Percentiles rank a stretch among this genome's conserved stretches.
Evolutionary conservation across 2,329 filamentous ascomycete genomes (phyloP).

Genomic region (Pseudogymnoascus destructans): DNA sequence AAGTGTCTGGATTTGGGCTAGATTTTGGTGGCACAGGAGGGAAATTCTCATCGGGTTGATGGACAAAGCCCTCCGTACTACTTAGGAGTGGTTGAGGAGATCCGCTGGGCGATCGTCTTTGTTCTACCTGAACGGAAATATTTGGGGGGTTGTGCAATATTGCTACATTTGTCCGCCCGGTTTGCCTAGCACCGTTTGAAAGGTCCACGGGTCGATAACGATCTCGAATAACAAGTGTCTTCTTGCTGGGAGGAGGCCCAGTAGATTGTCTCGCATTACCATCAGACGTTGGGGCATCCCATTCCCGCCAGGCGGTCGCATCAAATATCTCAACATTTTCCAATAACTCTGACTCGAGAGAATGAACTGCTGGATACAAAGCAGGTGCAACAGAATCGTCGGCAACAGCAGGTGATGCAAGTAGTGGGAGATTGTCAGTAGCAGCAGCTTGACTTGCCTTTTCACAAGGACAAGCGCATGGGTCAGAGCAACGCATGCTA

Average conservation of each 20-base stretch:
- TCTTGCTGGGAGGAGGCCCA: neutral
- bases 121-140: neutral
- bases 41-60: neutral
- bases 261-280: neutral
- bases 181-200: neutral
- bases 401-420: neutral
- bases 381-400: neutral
- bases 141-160: neutral
- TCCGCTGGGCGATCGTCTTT: neutral
- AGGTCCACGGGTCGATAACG: neutral
- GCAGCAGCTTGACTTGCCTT: neutral
- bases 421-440: neutral
- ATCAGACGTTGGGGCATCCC: neutral
- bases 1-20: neutral
- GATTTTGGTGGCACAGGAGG: neutral
- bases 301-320: neutral
- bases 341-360: neutral
- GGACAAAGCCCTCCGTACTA: neutral
- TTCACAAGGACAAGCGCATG: neutral
- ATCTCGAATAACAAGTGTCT: neutral
- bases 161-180: neutral
- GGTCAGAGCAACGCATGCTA: neutral
- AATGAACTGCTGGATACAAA: neutral
- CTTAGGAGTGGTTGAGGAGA: neutral
- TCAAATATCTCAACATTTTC: neutral